Conservation (phyloP, 1,139 yeast genomes). For the Nakaseomyces delphensis region DNA sequence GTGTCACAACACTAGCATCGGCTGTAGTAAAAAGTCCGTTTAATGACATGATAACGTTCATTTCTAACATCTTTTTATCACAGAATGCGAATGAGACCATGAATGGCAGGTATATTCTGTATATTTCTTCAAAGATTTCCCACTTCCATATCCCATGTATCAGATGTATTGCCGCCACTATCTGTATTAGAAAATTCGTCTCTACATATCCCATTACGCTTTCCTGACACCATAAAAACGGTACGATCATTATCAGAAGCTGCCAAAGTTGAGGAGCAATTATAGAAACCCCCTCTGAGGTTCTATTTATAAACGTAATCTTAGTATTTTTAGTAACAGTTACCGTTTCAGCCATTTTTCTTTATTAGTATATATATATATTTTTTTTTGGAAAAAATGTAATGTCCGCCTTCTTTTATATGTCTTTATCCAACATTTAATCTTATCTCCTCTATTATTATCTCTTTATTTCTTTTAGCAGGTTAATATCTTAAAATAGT, state of each 20-base stretch:
- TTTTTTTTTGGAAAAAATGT: too few species aligned
- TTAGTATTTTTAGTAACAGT: background rate
- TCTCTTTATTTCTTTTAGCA: too few species aligned
- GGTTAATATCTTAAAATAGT: too few species aligned
- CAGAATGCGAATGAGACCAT: conserved; percentile 19
- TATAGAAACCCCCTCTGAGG: background rate
- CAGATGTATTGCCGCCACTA: background rate
- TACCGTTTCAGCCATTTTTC: background rate
- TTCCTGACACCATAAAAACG: background rate
- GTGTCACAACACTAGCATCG: conserved; percentile 12
- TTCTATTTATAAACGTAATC: too few species aligned
- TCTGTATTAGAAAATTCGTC: background rate
- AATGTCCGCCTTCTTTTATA: background rate
- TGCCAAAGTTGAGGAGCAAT: conserved; percentile 3
- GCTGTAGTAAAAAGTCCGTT: conserved; percentile 12
- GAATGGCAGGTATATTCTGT: conserved; percentile 23
- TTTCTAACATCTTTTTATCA: conserved; percentile 12
- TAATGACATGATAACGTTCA: conserved; percentile 20
- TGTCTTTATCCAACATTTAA: background rate
- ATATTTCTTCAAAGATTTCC: conserved; percentile 8
- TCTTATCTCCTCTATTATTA: background rate
- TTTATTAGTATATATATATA: too few species aligned
- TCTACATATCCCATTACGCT: background rate
- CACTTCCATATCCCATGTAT: background rate
- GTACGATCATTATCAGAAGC: background rate